Conservation (phyloP, 495 filamentous ascomycete genomes). For the Gamarada debralockiae region DNA sequence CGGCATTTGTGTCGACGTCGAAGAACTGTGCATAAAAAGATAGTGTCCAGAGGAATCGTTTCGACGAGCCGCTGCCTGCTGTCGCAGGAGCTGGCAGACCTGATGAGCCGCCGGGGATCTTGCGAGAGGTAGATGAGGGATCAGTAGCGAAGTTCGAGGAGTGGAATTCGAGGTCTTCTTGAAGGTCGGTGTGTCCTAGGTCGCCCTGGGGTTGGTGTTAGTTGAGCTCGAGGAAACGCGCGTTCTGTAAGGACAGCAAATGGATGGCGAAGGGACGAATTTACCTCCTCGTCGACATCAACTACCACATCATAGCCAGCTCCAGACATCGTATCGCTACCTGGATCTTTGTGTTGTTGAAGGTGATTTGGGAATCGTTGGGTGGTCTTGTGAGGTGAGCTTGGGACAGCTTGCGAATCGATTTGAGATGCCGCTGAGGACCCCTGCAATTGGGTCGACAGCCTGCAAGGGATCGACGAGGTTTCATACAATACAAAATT, state of each 20-base stretch:
- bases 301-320: conserved; percentile 88
- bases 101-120: conserved; percentile 42
- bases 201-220: conserved; percentile 63
- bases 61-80: conserved; percentile 51
- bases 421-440: no score
- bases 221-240: not conserved
- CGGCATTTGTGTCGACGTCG: conserved; percentile 89
- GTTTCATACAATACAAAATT: no score
- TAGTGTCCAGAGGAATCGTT: conserved; percentile 87
- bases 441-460: no score
- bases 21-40: conserved; percentile 97
- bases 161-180: conserved; percentile 99
- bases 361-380: no score
- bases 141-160: conserved; percentile 60
- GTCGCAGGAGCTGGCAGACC: conserved; percentile 63
- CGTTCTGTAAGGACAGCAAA: conserved; percentile 3
- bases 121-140: conserved; percentile 49
- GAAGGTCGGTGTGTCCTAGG: conserved; percentile 94
- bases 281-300: conserved; percentile 88
- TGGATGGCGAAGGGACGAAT: conserved; percentile 1
- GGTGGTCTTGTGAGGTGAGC: no score
- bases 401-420: no score
- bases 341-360: not conserved
- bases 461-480: no score
- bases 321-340: conserved; percentile 23